A percentile compares a stretch with the other conserved stretches of the same genome.
Conservation (phyloP, 2,329 filamentous ascomycete species). For the Fusarium multiceps region DNA sequence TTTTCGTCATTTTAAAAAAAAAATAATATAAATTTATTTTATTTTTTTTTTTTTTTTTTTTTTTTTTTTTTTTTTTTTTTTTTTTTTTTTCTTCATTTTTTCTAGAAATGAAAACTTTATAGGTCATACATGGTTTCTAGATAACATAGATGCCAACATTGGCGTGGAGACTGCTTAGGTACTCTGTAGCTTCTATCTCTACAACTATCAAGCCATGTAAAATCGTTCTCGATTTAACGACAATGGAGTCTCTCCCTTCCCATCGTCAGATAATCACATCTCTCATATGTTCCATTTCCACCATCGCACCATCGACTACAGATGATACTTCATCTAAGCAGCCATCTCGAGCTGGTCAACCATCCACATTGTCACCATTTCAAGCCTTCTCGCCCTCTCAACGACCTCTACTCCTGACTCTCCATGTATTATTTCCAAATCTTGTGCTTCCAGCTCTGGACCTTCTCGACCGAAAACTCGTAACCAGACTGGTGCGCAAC, state of each 20-base stretch:
- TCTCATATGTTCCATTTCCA: constrained; percentile 58
- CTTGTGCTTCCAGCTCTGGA: constrained; percentile 87
- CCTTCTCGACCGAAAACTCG: constrained; percentile 81
- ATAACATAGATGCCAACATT: background rate
- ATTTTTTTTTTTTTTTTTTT: too few species aligned
- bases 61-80: too few species aligned
- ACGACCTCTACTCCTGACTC: constrained; percentile 74
- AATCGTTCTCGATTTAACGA: background rate
- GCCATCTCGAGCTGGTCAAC: constrained; percentile 23
- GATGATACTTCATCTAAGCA: constrained; percentile 12
- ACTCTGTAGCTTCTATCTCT: background rate
- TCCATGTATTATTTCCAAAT: constrained; percentile 87
- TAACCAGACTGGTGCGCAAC: constrained; percentile 63
- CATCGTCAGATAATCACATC: constrained; percentile 60
- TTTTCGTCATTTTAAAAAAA: too few species aligned
- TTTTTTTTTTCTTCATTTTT: background rate
- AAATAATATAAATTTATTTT: too few species aligned
- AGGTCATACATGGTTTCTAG: too few species aligned
- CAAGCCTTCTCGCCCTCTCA: constrained; percentile 46
- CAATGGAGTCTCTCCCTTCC: constrained; percentile 48
- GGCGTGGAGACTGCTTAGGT: constrained; percentile 7
- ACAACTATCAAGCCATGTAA: constrained; percentile 16
- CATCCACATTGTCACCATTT: constrained; percentile 31
- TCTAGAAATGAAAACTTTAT: background rate
- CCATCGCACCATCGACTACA: constrained; percentile 23